Base-by-base conservation (phyloP, 352 stramenopile species). In the Globisporangium okanoganense region DNA sequence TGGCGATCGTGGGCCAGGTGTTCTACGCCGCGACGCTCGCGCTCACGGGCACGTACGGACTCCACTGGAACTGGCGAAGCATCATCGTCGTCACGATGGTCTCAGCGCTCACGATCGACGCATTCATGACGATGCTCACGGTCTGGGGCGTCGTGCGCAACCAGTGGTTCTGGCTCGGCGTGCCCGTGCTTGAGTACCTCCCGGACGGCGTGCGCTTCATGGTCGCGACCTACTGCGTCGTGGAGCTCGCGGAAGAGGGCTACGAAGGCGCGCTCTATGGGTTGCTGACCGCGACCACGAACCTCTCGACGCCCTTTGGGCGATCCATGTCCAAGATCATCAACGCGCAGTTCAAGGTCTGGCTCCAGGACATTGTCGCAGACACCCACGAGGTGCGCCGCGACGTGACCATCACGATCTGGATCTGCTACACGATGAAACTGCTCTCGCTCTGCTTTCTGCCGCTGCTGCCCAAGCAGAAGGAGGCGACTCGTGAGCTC, bases 101-200 rank as follows among this genome's bases (percentile, higher is more conserved):
- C 36, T 65, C 69, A 6, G 73, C 68, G 3, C 60, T 88, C 24
- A 13, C 66, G 0, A 68, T 80, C 3, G 79, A 88, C 33, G 70
- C 57, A 18, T 58, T 82, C 29, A 76, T 83, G 67, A 87, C 73
- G 25, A 80, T 87, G 66, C 41, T 85, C 1, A 76, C 76, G 5
- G 73, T 74, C 2, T 88, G 78, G 76, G 59, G 77, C 27, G 52
- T 85, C 14, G 55, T 78, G 33, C 76, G 78, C 44, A 86, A 71
- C 55, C 78, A 84, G 48, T 88, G 76, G 74, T 82, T 88, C 58
- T 88, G 72, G 76, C 76, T 83, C 16, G 76, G 74, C 25, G 74
- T 86, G 14, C 76, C 76, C 0, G 61, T 88, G 13, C 64, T 83
- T n/a, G 74, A 72, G 24, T 70, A 88, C 59, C 51, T 88, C 8